phyloP scores from a whole-genome alignment of 2,329 filamentous ascomycete genomes.

The Aspergillus latus region DNA sequence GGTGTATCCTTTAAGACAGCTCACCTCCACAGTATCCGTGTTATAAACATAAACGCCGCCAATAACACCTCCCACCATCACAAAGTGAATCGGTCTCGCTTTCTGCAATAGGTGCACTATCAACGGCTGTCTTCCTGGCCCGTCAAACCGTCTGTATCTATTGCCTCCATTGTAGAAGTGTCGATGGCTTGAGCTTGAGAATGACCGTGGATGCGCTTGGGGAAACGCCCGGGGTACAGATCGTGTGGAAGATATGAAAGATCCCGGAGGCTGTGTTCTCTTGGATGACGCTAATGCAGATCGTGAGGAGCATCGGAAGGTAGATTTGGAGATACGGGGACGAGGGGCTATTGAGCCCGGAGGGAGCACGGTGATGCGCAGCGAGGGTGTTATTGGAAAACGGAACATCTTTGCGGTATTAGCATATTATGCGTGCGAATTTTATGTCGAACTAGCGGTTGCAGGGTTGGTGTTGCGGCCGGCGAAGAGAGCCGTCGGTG shows the following conservation, averaged over 20 bases:
- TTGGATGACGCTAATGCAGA: background rate
- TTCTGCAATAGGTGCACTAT: constrained; percentile 20
- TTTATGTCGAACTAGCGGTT: no score
- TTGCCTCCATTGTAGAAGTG: constrained; percentile 13
- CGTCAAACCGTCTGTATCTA: constrained; percentile 23
- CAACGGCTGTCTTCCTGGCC: constrained; percentile 14
- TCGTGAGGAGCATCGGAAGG: constrained; percentile 4
- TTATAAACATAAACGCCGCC: constrained; percentile 56
- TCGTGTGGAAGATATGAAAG: background rate
- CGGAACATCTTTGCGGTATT: constrained; percentile 17
- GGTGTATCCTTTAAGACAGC: background rate
- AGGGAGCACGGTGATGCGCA: constrained; percentile 4
- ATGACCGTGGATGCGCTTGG: constrained; percentile 7
- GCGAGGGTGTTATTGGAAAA: constrained; percentile 12
- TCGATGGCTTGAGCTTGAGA: constrained; percentile 16
- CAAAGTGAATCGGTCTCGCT: constrained; percentile 30
- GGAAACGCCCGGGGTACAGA: background rate
- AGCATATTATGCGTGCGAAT: constrained; percentile 8
- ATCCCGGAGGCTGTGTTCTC: background rate
- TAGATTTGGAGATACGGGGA: background rate
- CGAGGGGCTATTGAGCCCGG: background rate
- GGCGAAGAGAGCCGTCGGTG: background rate
- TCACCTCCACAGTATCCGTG: constrained; percentile 55
- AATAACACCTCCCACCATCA: constrained; percentile 41
- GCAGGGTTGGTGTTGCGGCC: background rate